phyloP scores from a whole-genome alignment of 192 early-diverging fungal species.

The Jimgerdemannia flammicorona region DNA sequence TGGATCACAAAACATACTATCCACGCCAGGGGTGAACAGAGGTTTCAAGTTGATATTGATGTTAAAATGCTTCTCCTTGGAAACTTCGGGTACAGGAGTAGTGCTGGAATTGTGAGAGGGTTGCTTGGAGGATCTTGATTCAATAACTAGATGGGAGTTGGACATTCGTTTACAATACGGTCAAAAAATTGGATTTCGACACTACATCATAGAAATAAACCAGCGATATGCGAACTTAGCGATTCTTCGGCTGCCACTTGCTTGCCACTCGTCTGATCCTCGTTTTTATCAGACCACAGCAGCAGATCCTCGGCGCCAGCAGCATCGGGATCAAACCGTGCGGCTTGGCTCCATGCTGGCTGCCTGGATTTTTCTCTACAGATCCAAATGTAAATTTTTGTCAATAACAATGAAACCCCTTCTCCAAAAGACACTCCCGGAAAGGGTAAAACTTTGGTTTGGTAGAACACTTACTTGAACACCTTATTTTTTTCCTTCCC shows the following conservation, averaged over 20 bases:
- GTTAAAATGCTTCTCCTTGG: slow-evolving; percentile 31
- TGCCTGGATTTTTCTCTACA: not conserved
- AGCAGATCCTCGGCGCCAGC: slow-evolving; percentile 17
- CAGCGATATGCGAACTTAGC: not conserved
- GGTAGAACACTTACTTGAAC: not conserved
- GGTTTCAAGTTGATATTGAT: slow-evolving; percentile 37
- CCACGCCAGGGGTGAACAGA: slow-evolving; percentile 22
- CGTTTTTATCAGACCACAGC: not conserved
- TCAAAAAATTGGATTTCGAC: not conserved
- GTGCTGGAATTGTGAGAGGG: not conserved
- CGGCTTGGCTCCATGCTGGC: slow-evolving; percentile 20
- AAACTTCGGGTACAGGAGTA: slow-evolving; percentile 22
- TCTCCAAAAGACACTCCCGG: too few relatives aligned
- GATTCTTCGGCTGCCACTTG: not conserved
- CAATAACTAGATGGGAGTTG: not conserved
- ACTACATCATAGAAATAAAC: not conserved
- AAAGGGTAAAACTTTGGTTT: not conserved
- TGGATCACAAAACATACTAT: slow-evolving; percentile 11
- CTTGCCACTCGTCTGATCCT: not conserved
- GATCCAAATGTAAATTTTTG: not conserved
- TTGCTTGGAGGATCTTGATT: not conserved
- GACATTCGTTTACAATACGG: not conserved
- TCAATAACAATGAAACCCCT: too few relatives aligned
- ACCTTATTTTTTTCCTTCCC: slow-evolving; percentile 23
- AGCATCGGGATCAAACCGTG: slow-evolving; percentile 50